Percentiles rank a stretch among this genome's conserved stretches.
These are phyloP conservation scores for Zizania palustris DNA, from an alignment of 202 grass and related monocot species.

Conservation along the genomic window DNA sequence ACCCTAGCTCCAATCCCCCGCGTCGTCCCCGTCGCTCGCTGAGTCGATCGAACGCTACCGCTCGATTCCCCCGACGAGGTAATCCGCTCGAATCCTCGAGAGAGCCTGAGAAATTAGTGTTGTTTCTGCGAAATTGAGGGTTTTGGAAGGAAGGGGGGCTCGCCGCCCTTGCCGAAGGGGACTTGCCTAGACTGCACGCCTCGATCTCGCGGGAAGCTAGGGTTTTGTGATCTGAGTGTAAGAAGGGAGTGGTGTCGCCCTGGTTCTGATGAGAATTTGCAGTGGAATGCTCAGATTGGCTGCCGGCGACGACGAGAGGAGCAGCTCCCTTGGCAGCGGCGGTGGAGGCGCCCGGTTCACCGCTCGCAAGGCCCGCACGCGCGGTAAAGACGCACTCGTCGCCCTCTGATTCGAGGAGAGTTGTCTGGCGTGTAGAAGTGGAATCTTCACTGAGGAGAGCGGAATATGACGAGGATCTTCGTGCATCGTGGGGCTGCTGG, in stretches of 20 bases:
- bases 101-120: slow-evolving; percentile 15
- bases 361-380: slow-evolving; percentile 73
- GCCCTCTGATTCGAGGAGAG: slow-evolving; percentile 38
- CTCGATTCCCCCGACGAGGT: slow-evolving; percentile 39
- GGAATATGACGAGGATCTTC: slow-evolving; percentile 92
- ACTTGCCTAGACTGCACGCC: slow-evolving; percentile 36
- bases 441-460: slow-evolving; percentile 45
- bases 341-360: slow-evolving; percentile 51
- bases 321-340: slow-evolving; percentile 55
- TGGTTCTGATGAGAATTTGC: slow-evolving; percentile 83
- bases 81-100: slow-evolving; percentile 22
- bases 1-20: slow-evolving; percentile 5
- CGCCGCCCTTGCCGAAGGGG: slow-evolving; percentile 16
- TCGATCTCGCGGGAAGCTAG: slow-evolving; percentile 49
- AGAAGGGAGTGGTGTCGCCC: slow-evolving; percentile 39
- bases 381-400: slow-evolving; percentile 52
- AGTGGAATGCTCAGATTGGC: slow-evolving; percentile 76
- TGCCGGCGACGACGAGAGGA: slow-evolving; percentile 57
- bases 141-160: slow-evolving; percentile 49
- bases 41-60: slow-evolving; percentile 15
- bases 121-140: slow-evolving; percentile 28
- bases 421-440: slow-evolving; percentile 40
- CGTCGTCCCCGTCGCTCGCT: slow-evolving; percentile 22
- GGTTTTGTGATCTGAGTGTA: slow-evolving; percentile 56
- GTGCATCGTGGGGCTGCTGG: slow-evolving; percentile 76